A percentile compares a stretch with the other conserved stretches of the same genome.
Evolutionary conservation across 2,329 filamentous ascomycete species (phyloP).

Genomic region (Capronia coronata): DNA sequence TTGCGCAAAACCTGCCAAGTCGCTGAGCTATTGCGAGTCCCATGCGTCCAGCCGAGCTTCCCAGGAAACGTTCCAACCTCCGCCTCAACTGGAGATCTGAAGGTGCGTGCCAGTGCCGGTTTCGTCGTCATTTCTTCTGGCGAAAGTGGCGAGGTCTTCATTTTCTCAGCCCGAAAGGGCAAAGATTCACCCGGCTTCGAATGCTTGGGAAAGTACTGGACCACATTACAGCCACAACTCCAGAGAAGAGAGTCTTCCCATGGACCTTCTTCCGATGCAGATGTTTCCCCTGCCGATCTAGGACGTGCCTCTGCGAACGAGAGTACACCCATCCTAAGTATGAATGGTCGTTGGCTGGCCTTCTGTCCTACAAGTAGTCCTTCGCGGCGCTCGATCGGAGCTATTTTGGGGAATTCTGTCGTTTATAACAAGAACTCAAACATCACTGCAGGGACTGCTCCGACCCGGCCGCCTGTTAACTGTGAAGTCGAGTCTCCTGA

Average conservation of each 20-base stretch:
- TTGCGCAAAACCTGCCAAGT: constrained; percentile 66
- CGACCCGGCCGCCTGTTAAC: constrained; percentile 38
- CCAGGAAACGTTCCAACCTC: constrained; percentile 3
- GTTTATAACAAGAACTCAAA: constrained; percentile 36
- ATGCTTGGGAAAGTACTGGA: constrained; percentile 90
- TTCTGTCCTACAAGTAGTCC: constrained; percentile 39
- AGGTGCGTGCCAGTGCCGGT: constrained; percentile 64
- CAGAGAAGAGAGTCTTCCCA: constrained; percentile 42
- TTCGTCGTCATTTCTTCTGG: constrained; percentile 72
- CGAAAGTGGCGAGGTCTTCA: constrained; percentile 76
- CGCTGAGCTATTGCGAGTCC: constrained; percentile 68
- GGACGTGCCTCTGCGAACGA: constrained; percentile 29
- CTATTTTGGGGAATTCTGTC: constrained; percentile 35
- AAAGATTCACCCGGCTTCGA: constrained; percentile 39
- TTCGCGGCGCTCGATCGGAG: constrained; percentile 37
- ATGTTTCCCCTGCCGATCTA: constrained; percentile 38
- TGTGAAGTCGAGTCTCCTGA: constrained; percentile 44
- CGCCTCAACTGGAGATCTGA: constrained; percentile 58
- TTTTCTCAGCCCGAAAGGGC: constrained; percentile 50
- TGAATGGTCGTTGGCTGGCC: constrained; percentile 44
- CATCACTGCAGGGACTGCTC: constrained; percentile 39
- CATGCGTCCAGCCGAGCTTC: constrained; percentile 32
- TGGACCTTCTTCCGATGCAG: constrained; percentile 41
- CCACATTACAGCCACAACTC: constrained; percentile 59
- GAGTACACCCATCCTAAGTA: constrained; percentile 38